Percentiles rank a stretch among this genome's conserved stretches.
Evolutionary conservation across 2,329 filamentous ascomycete species (phyloP).

Genomic region (Pseudogymnoascus pannorum): DNA sequence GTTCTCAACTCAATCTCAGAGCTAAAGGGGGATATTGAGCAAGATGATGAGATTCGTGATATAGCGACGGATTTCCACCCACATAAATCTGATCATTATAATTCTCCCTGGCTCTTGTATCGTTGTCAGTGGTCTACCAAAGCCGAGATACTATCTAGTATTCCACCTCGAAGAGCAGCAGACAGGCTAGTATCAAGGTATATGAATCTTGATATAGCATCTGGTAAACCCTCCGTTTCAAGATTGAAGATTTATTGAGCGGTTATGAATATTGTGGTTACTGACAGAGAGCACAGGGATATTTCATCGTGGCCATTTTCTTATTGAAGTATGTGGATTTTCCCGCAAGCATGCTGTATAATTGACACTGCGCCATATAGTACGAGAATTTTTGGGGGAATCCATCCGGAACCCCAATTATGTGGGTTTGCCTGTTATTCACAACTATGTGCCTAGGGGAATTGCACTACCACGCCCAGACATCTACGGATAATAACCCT

Average conservation of each 20-base stretch:
- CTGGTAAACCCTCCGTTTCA: conserved; percentile 21
- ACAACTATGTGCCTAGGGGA: conserved; percentile 22
- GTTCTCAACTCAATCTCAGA: conserved; percentile 26
- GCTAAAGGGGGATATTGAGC: conserved; percentile 16
- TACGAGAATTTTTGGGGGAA: conserved; percentile 26
- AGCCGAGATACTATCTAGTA: conserved; percentile 26
- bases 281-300: conserved; percentile 21
- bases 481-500: not conserved
- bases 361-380: conserved; percentile 22
- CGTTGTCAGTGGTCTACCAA: conserved; percentile 21
- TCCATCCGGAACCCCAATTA: conserved; percentile 19
- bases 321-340: conserved; percentile 23
- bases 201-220: conserved; percentile 23
- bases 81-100: conserved; percentile 18
- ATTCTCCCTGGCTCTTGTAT: conserved; percentile 24
- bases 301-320: conserved; percentile 25
- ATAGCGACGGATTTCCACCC: conserved; percentile 16
- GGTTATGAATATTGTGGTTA: conserved; percentile 16
- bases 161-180: conserved; percentile 24
- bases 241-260: conserved; percentile 15
- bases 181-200: conserved; percentile 24
- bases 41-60: not conserved
- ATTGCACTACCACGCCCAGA: not conserved
- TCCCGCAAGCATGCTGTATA: conserved; percentile 5
- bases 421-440: conserved; percentile 23